These are phyloP conservation scores for Candida gorgasii DNA, from an alignment of 805 yeast species.

Conservation along the genomic window DNA sequence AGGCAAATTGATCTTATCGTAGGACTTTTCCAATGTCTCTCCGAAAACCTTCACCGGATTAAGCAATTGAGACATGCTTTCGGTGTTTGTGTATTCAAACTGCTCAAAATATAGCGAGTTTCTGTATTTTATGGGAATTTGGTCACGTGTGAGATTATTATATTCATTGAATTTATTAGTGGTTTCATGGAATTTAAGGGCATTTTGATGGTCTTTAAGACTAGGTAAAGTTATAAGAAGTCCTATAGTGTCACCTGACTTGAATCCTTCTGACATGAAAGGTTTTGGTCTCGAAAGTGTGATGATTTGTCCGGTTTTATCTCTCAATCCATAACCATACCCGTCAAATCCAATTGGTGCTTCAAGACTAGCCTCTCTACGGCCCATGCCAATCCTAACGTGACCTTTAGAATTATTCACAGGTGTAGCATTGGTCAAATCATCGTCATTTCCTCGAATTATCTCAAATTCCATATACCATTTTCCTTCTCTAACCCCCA, in stretches of 20 bases:
- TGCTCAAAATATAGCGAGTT: slow-evolving; percentile 80
- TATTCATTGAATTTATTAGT: slow-evolving; percentile 19
- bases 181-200: slow-evolving; percentile 33
- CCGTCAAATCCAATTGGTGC: slow-evolving; percentile 97
- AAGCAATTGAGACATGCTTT: slow-evolving; percentile 69
- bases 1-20: slow-evolving; percentile 31
- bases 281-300: slow-evolving; percentile 67
- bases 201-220: slow-evolving; percentile 42
- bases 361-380: slow-evolving; percentile 86
- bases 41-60: slow-evolving; percentile 74
- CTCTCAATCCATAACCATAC: slow-evolving; percentile 89
- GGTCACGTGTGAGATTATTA: slow-evolving; percentile 68
- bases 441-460: slow-evolving; percentile 34
- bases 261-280: slow-evolving; percentile 56
- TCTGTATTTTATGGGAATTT: slow-evolving; percentile 83
- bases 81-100: slow-evolving; percentile 72
- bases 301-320: slow-evolving; percentile 69
- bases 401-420: slow-evolving; percentile 39
- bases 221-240: slow-evolving; percentile 70
- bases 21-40: slow-evolving; percentile 52
- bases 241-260: slow-evolving; percentile 82
- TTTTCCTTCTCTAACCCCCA: slow-evolving; percentile 73
- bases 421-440: neutral
- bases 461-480: slow-evolving; percentile 81
- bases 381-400: slow-evolving; percentile 78